Base-by-base conservation (phyloP, 2,329 filamentous ascomycete species). In the Calonectria leucothoes region DNA sequence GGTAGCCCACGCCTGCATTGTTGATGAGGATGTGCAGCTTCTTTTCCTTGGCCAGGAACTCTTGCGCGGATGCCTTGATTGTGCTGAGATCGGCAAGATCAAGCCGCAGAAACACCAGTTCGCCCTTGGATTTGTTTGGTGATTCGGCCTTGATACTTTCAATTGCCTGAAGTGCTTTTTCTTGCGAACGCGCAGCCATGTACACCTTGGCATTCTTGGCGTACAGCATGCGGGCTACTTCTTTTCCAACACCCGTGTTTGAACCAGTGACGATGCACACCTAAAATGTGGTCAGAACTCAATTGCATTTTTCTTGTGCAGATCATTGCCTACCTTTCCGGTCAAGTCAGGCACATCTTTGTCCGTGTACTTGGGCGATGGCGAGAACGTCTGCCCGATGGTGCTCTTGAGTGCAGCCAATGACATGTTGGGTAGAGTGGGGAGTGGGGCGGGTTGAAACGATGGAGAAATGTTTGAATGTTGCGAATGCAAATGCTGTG, bases 201-300 rank as follows among this genome's bases (percentile, higher is more conserved):
- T 91, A 91, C 37, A 92, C 87, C 6, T 84, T 90, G 45, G 84
- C 89, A 66, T 89, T 88, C n/a, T 84, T 86, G 5, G 82, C 78
- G 79, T 91, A 92, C 14, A 92, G 84, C 11, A 91, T 87, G 49
- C 85, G 85, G 51, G 83, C 83, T 11, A 91, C 83, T 71, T 90
- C 88, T 63, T 87, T 86, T 14, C 90, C 90, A 3, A 91, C 83
- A 84, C 83, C 82, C 0, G 79, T 80, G 59, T 82, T 83, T 31
- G 82, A 77, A 27, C 83, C 83, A 1, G 83, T 91, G 6, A 92
- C 86, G 67, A 92, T 86, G 81, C 85, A 87, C 27, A 90, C 87
- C 83, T 86, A 35, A 45, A n/a, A 23, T 0, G 11, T 0, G 11
- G 14, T 27, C 33, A 33, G 27, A 27, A 12, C 25, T 4, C 11